phyloP scores from a whole-genome alignment of 2,329 filamentous ascomycete species.

The Neurospora crassa region DNA sequence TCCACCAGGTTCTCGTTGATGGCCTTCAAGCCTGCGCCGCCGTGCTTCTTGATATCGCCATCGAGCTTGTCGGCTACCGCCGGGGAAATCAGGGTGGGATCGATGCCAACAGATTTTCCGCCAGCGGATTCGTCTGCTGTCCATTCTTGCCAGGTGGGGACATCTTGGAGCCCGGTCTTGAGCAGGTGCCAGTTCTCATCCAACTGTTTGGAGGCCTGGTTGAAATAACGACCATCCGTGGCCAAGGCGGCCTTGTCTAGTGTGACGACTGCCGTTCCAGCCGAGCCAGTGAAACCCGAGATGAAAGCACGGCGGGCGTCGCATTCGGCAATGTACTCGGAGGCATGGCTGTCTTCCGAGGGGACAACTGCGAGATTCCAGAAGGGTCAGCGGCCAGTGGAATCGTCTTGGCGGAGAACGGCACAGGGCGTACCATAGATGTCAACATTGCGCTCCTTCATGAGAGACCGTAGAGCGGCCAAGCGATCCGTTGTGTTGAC shows the following conservation, averaged over 20 bases:
- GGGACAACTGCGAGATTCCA: slow-evolving; percentile 60
- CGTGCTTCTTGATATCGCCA: slow-evolving; percentile 80
- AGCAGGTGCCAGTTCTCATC: slow-evolving; percentile 85
- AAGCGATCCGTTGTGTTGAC: slow-evolving; percentile 74
- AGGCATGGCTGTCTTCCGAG: slow-evolving; percentile 94
- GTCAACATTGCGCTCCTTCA: slow-evolving; percentile 80
- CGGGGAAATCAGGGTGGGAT: slow-evolving; percentile 75
- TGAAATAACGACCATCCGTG: slow-evolving; percentile 96
- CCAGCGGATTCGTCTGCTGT: slow-evolving; percentile 74
- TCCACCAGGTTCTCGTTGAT: slow-evolving; percentile 83
- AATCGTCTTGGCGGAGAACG: slow-evolving; percentile 12
- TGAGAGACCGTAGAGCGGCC: slow-evolving; percentile 66
- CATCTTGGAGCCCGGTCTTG: slow-evolving; percentile 87
- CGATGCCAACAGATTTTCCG: slow-evolving; percentile 82
- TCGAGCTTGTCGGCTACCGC: slow-evolving; percentile 56
- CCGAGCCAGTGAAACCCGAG: slow-evolving; percentile 88
- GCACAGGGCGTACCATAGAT: slow-evolving; percentile 66
- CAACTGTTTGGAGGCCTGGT: slow-evolving; percentile 84
- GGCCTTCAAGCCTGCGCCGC: slow-evolving; percentile 65
- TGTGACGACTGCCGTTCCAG: slow-evolving; percentile 84
- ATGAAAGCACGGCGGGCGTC: slow-evolving; percentile 88
- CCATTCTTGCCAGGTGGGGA: slow-evolving; percentile 98
- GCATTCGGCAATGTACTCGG: slow-evolving; percentile 95
- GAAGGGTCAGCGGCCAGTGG: slow-evolving; percentile 1
- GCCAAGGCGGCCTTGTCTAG: slow-evolving; percentile 79